Evolutionary conservation across 78 protist species (phyloP).

Genomic region (Planoprotostelium fungivorum): DNA sequence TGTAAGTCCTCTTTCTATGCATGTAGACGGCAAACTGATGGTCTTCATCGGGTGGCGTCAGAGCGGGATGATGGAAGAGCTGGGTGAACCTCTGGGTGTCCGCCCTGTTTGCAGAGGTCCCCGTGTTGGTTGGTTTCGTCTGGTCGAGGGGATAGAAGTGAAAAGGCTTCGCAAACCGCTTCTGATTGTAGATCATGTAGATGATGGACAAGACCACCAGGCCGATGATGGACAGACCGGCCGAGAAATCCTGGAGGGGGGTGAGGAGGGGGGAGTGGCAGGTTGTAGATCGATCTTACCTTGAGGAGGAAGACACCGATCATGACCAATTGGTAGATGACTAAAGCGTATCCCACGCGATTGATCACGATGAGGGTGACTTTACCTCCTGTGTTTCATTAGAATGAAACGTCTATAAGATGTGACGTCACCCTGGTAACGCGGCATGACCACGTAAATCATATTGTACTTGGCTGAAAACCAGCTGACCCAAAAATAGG

Average conservation of each 20-base stretch:
- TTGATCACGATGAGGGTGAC: not conserved
- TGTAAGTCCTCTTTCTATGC: not conserved
- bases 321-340: not conserved
- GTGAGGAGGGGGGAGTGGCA: not conserved
- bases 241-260: not conserved
- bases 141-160: not conserved
- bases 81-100: not conserved
- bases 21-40: not conserved
- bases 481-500: not conserved
- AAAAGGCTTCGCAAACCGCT: not conserved
- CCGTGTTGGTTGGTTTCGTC: not conserved
- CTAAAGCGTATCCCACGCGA: not conserved
- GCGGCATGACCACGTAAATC: not conserved
- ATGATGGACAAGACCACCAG: not conserved
- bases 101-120: not conserved
- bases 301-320: not conserved
- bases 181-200: not conserved
- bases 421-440: not conserved
- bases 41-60: not conserved
- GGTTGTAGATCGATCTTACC: not conserved
- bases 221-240: not conserved
- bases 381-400: not conserved
- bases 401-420: no score
- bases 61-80: not conserved
- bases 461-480: not conserved